Percentiles rank a stretch among this genome's conserved stretches.
Evolutionary conservation across 2,329 filamentous ascomycete genomes (phyloP).

Genomic region (Metarhizium brunneum): DNA sequence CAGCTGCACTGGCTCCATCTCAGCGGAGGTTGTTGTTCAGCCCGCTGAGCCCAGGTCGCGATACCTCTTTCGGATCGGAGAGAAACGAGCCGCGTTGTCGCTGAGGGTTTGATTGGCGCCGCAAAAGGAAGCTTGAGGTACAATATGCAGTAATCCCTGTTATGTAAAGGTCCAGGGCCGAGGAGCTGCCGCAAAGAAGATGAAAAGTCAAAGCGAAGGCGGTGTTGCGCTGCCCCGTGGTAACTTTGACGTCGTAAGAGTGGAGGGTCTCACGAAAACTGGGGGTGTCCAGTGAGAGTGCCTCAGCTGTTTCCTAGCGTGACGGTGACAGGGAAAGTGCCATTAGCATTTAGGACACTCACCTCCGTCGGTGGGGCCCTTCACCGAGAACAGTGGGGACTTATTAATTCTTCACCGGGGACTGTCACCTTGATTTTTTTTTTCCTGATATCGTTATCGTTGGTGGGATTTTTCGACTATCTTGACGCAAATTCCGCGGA

Average conservation of each 20-base stretch:
- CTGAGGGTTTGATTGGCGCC: neutral
- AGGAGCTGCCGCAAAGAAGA: neutral
- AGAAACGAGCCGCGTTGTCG: neutral
- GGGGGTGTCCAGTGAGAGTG: neutral
- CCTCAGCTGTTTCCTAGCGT: neutral
- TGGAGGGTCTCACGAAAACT: slow-evolving; percentile 3
- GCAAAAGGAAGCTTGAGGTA: neutral
- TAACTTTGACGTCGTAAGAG: slow-evolving; percentile 1
- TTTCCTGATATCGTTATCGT: neutral
- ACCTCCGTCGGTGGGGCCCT: neutral
- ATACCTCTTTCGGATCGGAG: neutral
- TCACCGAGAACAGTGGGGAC: slow-evolving; percentile 3
- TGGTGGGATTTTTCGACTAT: neutral
- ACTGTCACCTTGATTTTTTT: slow-evolving; percentile 3
- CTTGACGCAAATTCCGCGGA: neutral
- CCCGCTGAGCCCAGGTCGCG: neutral
- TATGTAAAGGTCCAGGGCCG: neutral
- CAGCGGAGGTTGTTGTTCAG: slow-evolving; percentile 18
- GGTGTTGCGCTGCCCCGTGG: neutral
- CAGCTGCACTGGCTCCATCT: slow-evolving; percentile 29
- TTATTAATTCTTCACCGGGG: neutral
- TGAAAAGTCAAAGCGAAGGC: neutral
- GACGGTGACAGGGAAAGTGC: neutral
- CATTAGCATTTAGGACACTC: neutral
- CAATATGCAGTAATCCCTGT: neutral